Evolutionary conservation across 2,329 filamentous ascomycete genomes (phyloP).

Genomic region (Colletotrichum brevisporum): DNA sequence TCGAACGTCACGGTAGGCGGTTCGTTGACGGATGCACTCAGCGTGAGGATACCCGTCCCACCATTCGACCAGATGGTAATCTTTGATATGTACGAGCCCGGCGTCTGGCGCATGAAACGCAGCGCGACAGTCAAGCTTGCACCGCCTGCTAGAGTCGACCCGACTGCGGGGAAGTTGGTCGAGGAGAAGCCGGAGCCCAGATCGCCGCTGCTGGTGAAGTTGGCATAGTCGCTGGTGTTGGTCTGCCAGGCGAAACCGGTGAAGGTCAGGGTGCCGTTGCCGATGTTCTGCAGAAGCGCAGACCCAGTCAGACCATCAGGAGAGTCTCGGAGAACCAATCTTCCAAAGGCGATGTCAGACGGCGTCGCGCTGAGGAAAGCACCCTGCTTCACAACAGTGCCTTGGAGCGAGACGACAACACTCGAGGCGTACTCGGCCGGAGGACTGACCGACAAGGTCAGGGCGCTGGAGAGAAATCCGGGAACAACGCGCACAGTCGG

Average conservation of each 20-base stretch:
- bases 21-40: slow-evolving; percentile 52
- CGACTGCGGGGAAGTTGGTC: slow-evolving; percentile 48
- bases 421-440: slow-evolving; percentile 53
- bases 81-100: slow-evolving; percentile 51
- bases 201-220: slow-evolving; percentile 48
- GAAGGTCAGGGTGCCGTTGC: slow-evolving; percentile 53
- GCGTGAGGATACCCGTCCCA: slow-evolving; percentile 49
- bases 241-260: slow-evolving; percentile 52
- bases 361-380: slow-evolving; percentile 54
- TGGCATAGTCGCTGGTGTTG: slow-evolving; percentile 47
- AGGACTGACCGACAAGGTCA: slow-evolving; percentile 55
- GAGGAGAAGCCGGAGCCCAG: slow-evolving; percentile 52
- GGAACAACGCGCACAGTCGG: slow-evolving; percentile 48
- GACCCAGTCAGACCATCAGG: slow-evolving; percentile 39
- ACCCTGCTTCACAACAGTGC: slow-evolving; percentile 53
- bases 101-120: slow-evolving; percentile 50
- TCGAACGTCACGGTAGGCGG: slow-evolving; percentile 52
- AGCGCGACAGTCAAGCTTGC: slow-evolving; percentile 49
- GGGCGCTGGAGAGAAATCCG: slow-evolving; percentile 52
- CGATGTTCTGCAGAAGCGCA: slow-evolving; percentile 55
- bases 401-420: slow-evolving; percentile 54
- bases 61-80: slow-evolving; percentile 54
- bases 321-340: slow-evolving; percentile 52
- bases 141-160: slow-evolving; percentile 48
- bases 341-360: slow-evolving; percentile 55